Conservation (phyloP, 2,329 filamentous ascomycete genomes). For the Nigrospora sphaerica region DNA sequence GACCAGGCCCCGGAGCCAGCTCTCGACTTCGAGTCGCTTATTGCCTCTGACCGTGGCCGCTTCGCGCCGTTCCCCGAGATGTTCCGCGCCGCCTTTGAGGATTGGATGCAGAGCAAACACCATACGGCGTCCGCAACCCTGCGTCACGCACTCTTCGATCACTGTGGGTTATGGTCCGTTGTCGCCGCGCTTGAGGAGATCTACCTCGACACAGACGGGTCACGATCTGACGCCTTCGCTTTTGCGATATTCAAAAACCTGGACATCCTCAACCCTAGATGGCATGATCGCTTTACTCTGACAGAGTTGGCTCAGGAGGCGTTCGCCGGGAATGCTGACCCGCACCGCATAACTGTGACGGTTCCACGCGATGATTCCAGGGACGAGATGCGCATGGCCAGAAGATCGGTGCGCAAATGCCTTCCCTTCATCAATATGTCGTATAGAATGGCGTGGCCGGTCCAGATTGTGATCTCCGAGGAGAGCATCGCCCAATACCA, state of each 20-base stretch:
- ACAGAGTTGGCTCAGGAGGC: conserved; percentile 71
- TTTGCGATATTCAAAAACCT: conserved; percentile 68
- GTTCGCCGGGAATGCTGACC: conserved; percentile 52
- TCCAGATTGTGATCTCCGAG: conserved; percentile 66
- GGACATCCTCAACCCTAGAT: conserved; percentile 51
- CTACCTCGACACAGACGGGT: conserved; percentile 72
- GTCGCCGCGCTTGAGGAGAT: conserved; percentile 63
- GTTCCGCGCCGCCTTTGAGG: conserved; percentile 63
- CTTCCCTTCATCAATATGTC: conserved; percentile 58
- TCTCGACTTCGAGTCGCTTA: conserved; percentile 50
- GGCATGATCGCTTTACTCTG: conserved; percentile 77
- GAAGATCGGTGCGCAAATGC: conserved; percentile 51
- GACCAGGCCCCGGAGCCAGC: conserved; percentile 30
- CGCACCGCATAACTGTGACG: conserved; percentile 55
- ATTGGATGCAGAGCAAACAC: conserved; percentile 73
- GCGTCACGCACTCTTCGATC: conserved; percentile 57
- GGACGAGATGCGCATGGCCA: conserved; percentile 35
- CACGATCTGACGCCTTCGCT: conserved; percentile 58
- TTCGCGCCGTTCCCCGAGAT: conserved; percentile 68
- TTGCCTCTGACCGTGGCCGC: conserved; percentile 35
- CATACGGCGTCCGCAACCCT: conserved; percentile 61
- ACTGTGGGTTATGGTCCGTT: conserved; percentile 59
- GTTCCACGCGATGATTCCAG: conserved; percentile 33
- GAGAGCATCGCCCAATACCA: conserved; percentile 62
- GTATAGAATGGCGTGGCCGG: conserved; percentile 61